Conservation (phyloP, 306 rosid genomes). For the Gastrolobium villosum region DNA sequence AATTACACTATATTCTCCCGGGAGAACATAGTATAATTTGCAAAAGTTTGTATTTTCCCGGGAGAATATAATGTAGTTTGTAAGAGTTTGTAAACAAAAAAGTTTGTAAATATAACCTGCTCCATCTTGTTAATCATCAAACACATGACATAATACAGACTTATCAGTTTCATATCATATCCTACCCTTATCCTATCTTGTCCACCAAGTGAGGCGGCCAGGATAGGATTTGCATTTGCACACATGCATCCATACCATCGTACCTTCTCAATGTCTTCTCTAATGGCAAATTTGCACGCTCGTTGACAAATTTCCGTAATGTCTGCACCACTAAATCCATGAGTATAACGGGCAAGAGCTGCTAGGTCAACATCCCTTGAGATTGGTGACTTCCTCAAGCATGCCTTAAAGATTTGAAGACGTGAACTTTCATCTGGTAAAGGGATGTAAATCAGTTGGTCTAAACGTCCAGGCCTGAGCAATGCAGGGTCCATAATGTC, state of each 20-base stretch:
- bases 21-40: no score
- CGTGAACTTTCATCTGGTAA: conserved; percentile 73
- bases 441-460: conserved; percentile 76
- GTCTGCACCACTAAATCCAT: conserved; percentile 79
- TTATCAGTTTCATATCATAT: no score
- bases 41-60: no score
- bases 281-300: conserved; percentile 78
- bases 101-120: no score
- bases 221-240: no score
- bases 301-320: conserved; percentile 81
- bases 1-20: no score
- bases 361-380: conserved; percentile 67
- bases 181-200: no score
- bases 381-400: conserved; percentile 76
- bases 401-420: conserved; percentile 77
- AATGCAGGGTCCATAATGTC: conserved; percentile 79
- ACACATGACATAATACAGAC: no score
- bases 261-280: conserved; percentile 80
- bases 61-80: no score
- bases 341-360: conserved; percentile 66
- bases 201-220: no score
- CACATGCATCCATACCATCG: not conserved
- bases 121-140: no score
- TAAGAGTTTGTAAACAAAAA: no score
- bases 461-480: conserved; percentile 78